Base-by-base conservation (phyloP, 768 basidiomycete species). In the Asterophora lycoperdoides region DNA sequence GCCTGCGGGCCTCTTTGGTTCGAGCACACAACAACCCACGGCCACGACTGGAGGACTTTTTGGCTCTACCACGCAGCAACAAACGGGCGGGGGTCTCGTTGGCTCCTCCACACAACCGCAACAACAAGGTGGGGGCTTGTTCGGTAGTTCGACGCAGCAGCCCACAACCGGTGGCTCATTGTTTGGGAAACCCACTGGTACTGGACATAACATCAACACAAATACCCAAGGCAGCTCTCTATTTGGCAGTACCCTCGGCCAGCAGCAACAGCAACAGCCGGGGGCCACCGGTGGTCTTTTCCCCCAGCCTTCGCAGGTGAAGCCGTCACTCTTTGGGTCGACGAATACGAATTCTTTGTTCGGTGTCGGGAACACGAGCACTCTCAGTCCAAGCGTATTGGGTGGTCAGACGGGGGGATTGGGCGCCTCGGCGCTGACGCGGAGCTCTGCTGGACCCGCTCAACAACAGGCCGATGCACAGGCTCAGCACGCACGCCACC, bases 381-480 rank as follows among this genome's bases (percentile, higher is more conserved):
- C 66, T 8, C 57, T 66, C 10, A 61, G 61, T 8, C 55, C 57
- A 11, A 66, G 58, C 43, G 49, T 61, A 3, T 59, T 76, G 14
- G 70, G 76, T 32, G 62, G 62, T 41, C 58, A 47, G 35, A 56
- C 50, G 28, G 48, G 55, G 5, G 62, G 57, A 19, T 47, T 67
- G 2, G 63, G 66, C 6, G 39, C 59, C 5, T 70, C 74, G 10
- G 56, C 61, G 17, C 59, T 75, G 14, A 72, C 79, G 6, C 67
- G 70, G 41, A 64, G 66, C 9, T 44, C 69, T 4, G 59, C 64
- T 13, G 62, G 67, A 5, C 52, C 70, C 3, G 64, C 65, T 30
- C 72, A 74, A 55, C 73, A 75, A 42, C 77, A 80, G 51, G 73
- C 73, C n/a, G 82, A 84, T 64, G 73, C 82, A 6, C 80, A 82